Evolutionary conservation across 805 yeast species (phyloP).

Genomic region (Candida alai): DNA sequence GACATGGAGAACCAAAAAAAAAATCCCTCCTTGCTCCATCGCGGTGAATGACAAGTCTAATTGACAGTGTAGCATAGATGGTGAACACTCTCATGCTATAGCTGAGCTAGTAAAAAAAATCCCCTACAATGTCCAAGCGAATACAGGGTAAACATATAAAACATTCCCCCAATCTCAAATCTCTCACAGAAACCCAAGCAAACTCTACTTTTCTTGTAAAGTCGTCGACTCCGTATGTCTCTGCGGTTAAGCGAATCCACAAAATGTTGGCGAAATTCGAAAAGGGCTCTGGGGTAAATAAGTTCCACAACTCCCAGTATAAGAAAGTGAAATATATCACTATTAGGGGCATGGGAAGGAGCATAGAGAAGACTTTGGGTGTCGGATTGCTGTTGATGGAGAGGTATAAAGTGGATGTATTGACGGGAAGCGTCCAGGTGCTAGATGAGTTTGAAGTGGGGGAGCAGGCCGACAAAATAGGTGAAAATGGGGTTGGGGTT

Average conservation of each 20-base stretch:
- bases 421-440: conserved; percentile 64
- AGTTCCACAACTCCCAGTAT: conserved; percentile 29
- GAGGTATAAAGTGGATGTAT: conserved; percentile 51
- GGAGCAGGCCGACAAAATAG: conserved; percentile 7
- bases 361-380: conserved; percentile 60
- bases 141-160: conserved; percentile 35
- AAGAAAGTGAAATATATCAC: conserved; percentile 45
- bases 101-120: conserved; percentile 2
- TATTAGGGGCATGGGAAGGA: conserved; percentile 69
- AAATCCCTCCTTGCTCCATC: too few relatives aligned
- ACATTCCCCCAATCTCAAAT: conserved; percentile 49
- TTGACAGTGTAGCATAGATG: too few relatives aligned
- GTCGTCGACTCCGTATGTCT: conserved; percentile 63
- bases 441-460: conserved; percentile 58
- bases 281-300: conserved; percentile 16
- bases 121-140: conserved; percentile 5
- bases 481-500: conserved; percentile 19
- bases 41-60: too few relatives aligned
- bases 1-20: too few relatives aligned
- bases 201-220: conserved; percentile 56
- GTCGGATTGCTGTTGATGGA: conserved; percentile 57
- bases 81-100: too few relatives aligned
- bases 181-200: conserved; percentile 39
- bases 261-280: conserved; percentile 47
- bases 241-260: conserved; percentile 64